Evolutionary conservation across 108 stramenopile genomes (phyloP).

Genomic region (Cyclotella choctawhatcheeana): DNA sequence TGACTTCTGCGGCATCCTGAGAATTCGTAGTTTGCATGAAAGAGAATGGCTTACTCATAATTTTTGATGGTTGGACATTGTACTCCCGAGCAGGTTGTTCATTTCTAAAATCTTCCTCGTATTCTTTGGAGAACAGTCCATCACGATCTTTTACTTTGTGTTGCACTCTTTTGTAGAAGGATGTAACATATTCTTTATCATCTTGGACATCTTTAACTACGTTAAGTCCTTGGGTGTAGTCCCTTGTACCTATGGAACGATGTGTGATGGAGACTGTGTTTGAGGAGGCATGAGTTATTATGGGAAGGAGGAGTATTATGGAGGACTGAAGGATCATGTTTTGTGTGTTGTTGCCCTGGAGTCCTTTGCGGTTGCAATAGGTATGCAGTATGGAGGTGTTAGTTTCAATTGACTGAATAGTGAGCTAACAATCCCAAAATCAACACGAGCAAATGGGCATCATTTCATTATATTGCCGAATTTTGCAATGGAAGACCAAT

Average conservation of each 20-base stretch:
- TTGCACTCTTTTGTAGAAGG: constrained; percentile 27
- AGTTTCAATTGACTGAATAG: too few species aligned
- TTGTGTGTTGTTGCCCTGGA: neutral
- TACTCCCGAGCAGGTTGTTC: too few species aligned
- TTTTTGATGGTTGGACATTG: neutral
- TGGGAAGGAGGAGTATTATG: neutral
- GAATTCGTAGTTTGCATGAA: neutral
- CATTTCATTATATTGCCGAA: too few species aligned
- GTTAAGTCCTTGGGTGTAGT: constrained; percentile 11
- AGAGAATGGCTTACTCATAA: constrained; percentile 1
- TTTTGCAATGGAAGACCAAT: too few species aligned
- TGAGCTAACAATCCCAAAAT: too few species aligned
- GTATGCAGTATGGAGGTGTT: too few species aligned
- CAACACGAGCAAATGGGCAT: too few species aligned
- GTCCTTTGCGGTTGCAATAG: neutral
- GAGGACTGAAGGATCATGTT: neutral
- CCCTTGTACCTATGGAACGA: constrained; percentile 2
- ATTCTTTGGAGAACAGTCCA: neutral
- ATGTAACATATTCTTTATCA: constrained; percentile 30
- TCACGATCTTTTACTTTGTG: constrained; percentile 13
- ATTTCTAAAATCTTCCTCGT: neutral
- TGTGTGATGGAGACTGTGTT: constrained; percentile 4
- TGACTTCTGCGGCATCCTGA: neutral
- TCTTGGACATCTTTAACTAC: constrained; percentile 2
- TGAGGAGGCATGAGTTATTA: neutral